phyloP scores from a whole-genome alignment of 2,329 filamentous ascomycete genomes.

The Lasiodiplodia citricola region DNA sequence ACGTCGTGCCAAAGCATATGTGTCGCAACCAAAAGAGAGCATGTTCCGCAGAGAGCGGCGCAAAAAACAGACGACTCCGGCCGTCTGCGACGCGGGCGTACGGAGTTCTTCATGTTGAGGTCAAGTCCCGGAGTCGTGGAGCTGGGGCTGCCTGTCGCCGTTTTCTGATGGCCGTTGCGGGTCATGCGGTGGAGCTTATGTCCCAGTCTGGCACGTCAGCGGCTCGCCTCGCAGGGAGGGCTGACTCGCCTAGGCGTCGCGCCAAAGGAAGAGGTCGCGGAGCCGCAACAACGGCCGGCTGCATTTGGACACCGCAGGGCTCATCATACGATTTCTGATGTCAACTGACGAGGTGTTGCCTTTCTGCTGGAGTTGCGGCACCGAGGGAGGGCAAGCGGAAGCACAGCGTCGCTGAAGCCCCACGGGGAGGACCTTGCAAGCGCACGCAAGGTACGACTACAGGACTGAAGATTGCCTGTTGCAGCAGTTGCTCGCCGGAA shows the following conservation, averaged over 20 bases:
- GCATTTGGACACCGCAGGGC: not conserved
- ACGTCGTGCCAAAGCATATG: not conserved
- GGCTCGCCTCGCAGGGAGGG: not conserved
- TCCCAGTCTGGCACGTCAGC: not conserved
- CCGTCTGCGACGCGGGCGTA: not conserved
- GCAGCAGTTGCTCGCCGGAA: conserved; percentile 10
- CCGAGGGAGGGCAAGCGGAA: conserved; percentile 18
- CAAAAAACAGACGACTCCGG: not conserved
- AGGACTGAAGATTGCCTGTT: not conserved
- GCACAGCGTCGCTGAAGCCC: not conserved
- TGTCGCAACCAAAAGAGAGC: not conserved
- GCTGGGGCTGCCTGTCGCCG: not conserved
- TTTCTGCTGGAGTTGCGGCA: not conserved
- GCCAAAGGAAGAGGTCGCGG: conserved; percentile 12
- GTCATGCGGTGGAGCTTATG: not conserved
- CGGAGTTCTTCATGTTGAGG: not conserved
- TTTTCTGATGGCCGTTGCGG: conserved; percentile 9
- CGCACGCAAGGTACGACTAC: not conserved
- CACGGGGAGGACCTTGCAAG: not conserved
- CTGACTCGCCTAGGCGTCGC: conserved; percentile 12
- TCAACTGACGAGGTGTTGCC: not conserved
- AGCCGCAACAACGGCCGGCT: conserved; percentile 16
- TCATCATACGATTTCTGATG: not conserved
- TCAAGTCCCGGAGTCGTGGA: not conserved
- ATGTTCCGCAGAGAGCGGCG: not conserved